Evolutionary conservation across 129 eudicot genomes (phyloP).

Genomic region (Helichrysum umbraculigerum): DNA sequence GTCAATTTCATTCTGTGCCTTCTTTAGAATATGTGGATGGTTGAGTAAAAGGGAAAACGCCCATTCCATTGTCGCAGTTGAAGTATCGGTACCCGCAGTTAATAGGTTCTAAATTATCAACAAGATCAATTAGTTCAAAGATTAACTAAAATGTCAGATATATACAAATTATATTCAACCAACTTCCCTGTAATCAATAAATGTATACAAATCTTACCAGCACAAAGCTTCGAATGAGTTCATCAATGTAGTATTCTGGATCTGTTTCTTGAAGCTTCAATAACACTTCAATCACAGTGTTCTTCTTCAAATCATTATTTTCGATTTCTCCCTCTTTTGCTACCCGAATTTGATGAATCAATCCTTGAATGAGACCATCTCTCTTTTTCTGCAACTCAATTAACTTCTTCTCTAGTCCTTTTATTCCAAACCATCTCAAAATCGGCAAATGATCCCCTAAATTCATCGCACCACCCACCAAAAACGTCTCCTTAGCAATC

Average conservation of each 20-base stretch:
- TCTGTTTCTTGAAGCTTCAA: conserved; percentile 33
- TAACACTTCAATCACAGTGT: conserved; percentile 35
- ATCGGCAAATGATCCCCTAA: conserved; percentile 31
- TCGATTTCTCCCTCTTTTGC: not conserved
- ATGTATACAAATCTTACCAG: conserved; percentile 29
- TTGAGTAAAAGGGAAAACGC: conserved; percentile 39
- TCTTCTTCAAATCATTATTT: not conserved
- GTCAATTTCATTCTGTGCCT: conserved; percentile 30
- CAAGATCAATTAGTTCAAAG: not conserved
- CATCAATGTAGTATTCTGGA: conserved; percentile 37
- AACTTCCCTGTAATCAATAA: not conserved
- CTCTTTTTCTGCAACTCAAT: conserved; percentile 22
- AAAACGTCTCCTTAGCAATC: not conserved
- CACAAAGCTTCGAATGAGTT: conserved; percentile 30
- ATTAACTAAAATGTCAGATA: not conserved
- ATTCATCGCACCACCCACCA: not conserved
- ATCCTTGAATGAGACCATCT: conserved; percentile 37
- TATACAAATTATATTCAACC: no score
- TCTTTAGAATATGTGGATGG: conserved; percentile 26
- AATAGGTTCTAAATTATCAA: conserved; percentile 10
- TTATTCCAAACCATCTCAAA: conserved; percentile 22
- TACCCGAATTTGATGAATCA: conserved; percentile 27
- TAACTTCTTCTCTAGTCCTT: conserved; percentile 35
- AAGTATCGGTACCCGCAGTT: conserved; percentile 26
- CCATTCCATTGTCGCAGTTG: conserved; percentile 31